Evolutionary conservation across 208 protist species (phyloP).

Genomic region (Leishmania aethiopica): DNA sequence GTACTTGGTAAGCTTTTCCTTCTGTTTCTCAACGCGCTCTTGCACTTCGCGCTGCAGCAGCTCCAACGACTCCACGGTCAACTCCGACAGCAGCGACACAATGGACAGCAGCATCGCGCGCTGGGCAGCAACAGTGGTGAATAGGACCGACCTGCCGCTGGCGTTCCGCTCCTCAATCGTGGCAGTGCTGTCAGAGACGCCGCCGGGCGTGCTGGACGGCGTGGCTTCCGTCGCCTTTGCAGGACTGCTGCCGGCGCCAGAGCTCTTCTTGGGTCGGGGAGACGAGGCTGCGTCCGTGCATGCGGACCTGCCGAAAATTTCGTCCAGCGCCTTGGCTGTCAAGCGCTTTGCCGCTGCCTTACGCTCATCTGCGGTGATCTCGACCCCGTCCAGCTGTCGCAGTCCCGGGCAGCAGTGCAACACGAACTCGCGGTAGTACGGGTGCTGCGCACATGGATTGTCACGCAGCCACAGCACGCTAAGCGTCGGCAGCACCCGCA

Average conservation of each 20-base stretch:
- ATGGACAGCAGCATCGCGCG: slow-evolving; percentile 83
- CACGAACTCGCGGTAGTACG: slow-evolving; percentile 87
- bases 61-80: slow-evolving; percentile 81
- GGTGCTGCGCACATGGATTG: slow-evolving; percentile 88
- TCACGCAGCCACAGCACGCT: slow-evolving; percentile 92
- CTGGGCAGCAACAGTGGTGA: slow-evolving; percentile 66
- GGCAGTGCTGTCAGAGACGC: slow-evolving; percentile 4
- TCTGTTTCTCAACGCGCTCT: slow-evolving; percentile 54
- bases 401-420: slow-evolving; percentile 85
- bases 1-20: slow-evolving; percentile 30
- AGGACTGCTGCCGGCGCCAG: slow-evolving; percentile 7
- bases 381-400: slow-evolving; percentile 85
- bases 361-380: slow-evolving; percentile 75
- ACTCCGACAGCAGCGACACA: slow-evolving; percentile 80
- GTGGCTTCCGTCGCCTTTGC: slow-evolving; percentile 8
- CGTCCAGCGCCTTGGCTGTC: slow-evolving; percentile 57
- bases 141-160: slow-evolving; percentile 32
- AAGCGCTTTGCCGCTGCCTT: slow-evolving; percentile 51
- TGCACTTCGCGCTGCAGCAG: slow-evolving; percentile 77
- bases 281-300: not conserved
- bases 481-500: slow-evolving; percentile 72
- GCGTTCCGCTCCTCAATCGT: slow-evolving; percentile 32
- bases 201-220: not conserved
- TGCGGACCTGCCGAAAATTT: slow-evolving; percentile 47
- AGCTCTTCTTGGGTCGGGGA: slow-evolving; percentile 10